Evolutionary conservation across 2,329 filamentous ascomycete species (phyloP), one percentile per base, ranked within the genome.

Genomic region (Verticillium alfalfae): DNA sequence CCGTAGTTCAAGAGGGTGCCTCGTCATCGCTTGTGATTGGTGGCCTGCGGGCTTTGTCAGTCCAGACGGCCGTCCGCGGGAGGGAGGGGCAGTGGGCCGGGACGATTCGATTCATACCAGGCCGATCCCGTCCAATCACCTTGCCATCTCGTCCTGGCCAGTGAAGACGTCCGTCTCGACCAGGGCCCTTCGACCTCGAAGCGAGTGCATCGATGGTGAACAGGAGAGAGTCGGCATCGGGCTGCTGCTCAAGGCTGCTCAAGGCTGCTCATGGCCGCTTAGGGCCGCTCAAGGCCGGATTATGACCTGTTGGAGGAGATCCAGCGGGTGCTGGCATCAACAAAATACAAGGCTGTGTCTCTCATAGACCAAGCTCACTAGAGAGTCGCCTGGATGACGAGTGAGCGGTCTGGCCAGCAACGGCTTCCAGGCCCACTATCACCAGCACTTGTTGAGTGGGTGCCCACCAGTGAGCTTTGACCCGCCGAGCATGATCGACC

Each of bases 101-200:
- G 45, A 60, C 58, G 58, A 55, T 52, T 60, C 58, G 58, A 60
- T 60, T 55, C 58, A 49, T 31, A 49, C 38, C 15, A 37, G 34
- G 34, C 10, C 34, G 16, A 22, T 36, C 26, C 26, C 57, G 26
- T 13, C 57, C 57, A 58, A 58, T 58, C 57, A 58, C 22, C 36
- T 6, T 8, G 22, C 15, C n/a, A 15, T 8, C 15, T 34, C 15
- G 31, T 34, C 15, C 18, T 15, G 9, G 26, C 57, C 57, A 58
- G 57, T 58, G 22, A 58, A 58, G 38, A 58, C 57, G 38, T 39
- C 57, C 34, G 45, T 26, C 45, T 52, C 45, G 45, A 18, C 45
- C n/a, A 22, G 18, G 45, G 18, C 45, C 45, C 45, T n/a, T 52
- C 18, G 45, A 26, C 18, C 18, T 52, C 45, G 45, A 52, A 18